Percentiles rank a stretch among this genome's conserved stretches.
Evolutionary conservation across 2,329 filamentous ascomycete genomes (phyloP).

Genomic region (Huntiella abstrusa): DNA sequence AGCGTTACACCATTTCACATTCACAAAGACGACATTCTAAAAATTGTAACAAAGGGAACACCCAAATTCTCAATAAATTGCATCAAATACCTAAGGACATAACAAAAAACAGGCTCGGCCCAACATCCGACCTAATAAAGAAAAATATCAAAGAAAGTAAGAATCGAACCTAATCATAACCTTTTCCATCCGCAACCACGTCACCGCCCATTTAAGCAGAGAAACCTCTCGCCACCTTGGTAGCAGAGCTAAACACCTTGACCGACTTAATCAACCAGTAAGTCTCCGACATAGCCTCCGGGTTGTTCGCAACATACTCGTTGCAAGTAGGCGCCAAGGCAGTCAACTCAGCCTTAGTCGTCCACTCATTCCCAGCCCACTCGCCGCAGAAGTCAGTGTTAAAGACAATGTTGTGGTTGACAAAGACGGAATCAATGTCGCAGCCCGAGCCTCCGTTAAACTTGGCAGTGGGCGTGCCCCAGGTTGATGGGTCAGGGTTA

Average conservation of each 20-base stretch:
- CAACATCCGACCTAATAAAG: too few species aligned
- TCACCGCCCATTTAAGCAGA: neutral
- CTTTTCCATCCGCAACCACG: neutral
- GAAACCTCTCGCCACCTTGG: constrained; percentile 3
- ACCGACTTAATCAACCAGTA: constrained; percentile 64
- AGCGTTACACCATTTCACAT: too few species aligned
- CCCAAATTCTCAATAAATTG: too few species aligned
- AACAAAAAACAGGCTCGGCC: too few species aligned
- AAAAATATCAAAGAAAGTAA: constrained; percentile 3
- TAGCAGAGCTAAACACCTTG: constrained; percentile 31
- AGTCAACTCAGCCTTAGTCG: constrained; percentile 34
- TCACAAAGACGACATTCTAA: too few species aligned
- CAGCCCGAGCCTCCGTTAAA: constrained; percentile 52
- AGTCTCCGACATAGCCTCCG: constrained; percentile 47
- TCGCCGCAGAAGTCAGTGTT: constrained; percentile 75
- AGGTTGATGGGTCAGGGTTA: constrained; percentile 44
- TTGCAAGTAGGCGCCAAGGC: constrained; percentile 45
- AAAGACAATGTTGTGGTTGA: constrained; percentile 56
- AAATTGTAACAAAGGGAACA: too few species aligned
- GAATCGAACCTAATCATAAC: neutral
- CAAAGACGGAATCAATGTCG: constrained; percentile 52
- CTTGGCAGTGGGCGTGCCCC: constrained; percentile 47
- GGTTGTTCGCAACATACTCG: constrained; percentile 53
- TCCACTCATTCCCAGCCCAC: constrained; percentile 62
- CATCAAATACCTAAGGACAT: too few species aligned